A percentile compares a stretch with the other conserved stretches of the same genome.
phyloP scores from a whole-genome alignment of 768 basidiomycete genomes.

The Boletus sp. region DNA sequence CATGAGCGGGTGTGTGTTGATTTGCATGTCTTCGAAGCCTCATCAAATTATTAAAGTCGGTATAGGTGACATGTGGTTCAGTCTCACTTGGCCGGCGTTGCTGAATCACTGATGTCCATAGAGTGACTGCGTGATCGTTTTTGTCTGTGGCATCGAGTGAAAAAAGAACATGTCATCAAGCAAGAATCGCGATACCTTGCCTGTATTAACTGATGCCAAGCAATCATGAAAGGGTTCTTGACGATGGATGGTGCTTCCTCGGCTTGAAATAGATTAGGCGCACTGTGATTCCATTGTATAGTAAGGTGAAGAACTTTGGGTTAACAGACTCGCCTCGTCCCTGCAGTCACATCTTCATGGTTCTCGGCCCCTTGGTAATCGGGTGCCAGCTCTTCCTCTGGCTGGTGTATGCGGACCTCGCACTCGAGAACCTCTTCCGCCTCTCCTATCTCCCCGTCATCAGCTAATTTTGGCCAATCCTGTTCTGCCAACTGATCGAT shows the following conservation, averaged over 20 bases:
- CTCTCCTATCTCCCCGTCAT: conserved; percentile 13
- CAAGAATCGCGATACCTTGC: conserved; percentile 10
- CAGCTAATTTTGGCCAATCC: conserved; percentile 18
- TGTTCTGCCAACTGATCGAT: conserved; percentile 29
- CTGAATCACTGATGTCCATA: conserved; percentile 3
- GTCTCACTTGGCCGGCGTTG: conserved; percentile 25
- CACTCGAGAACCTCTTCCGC: conserved; percentile 14
- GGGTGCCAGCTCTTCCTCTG: not conserved
- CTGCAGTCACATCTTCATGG: not conserved
- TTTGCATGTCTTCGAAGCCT: conserved; percentile 8
- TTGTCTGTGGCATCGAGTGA: conserved; percentile 11
- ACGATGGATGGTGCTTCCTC: not conserved
- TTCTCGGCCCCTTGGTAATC: not conserved
- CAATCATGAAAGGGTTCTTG: conserved; percentile 21
- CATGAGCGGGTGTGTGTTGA: conserved; percentile 1
- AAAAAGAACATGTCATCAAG: not conserved
- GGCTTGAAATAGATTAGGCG: not conserved
- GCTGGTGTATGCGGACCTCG: not conserved
- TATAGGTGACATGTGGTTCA: not conserved
- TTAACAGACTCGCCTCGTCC: not conserved
- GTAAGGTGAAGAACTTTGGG: not conserved
- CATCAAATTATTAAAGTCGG: not conserved
- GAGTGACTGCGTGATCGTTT: conserved; percentile 28
- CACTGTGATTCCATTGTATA: not conserved
- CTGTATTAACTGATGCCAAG: conserved; percentile 20